Evolutionary conservation across 2,329 filamentous ascomycete genomes (phyloP).

Genomic region (Cercospora berteroae): DNA sequence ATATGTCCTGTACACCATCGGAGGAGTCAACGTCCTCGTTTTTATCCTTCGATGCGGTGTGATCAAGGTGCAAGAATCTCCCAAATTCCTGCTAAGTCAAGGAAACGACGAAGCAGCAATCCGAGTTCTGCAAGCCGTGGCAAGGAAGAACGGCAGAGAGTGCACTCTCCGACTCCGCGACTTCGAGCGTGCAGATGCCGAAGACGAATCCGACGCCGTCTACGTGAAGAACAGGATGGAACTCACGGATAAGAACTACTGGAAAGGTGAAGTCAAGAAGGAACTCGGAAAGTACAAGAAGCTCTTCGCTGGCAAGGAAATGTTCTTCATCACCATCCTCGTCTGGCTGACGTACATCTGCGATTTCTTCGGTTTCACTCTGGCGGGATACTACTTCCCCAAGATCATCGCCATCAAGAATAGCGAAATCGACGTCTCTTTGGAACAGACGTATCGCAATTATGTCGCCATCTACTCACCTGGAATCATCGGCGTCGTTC

Average conservation of each 20-base stretch:
- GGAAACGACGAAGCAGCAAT: slow-evolving; percentile 55
- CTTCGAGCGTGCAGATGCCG: slow-evolving; percentile 37
- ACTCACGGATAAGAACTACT: slow-evolving; percentile 12
- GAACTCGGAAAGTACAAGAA: slow-evolving; percentile 47
- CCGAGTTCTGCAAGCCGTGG: slow-evolving; percentile 45
- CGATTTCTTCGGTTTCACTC: slow-evolving; percentile 52
- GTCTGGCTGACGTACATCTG: slow-evolving; percentile 54
- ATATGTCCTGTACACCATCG: slow-evolving; percentile 45
- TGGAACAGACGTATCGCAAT: slow-evolving; percentile 51
- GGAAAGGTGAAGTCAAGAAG: slow-evolving; percentile 38
- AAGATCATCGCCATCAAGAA: slow-evolving; percentile 55
- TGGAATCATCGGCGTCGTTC: slow-evolving; percentile 52
- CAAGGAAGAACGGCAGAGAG: slow-evolving; percentile 42
- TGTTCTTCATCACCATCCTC: slow-evolving; percentile 48
- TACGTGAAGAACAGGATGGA: slow-evolving; percentile 4
- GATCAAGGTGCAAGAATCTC: slow-evolving; percentile 58
- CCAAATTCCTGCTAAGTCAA: slow-evolving; percentile 57
- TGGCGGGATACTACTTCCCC: slow-evolving; percentile 51
- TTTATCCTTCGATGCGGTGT: slow-evolving; percentile 56
- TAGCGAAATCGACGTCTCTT: slow-evolving; percentile 44
- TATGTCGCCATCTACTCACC: slow-evolving; percentile 57
- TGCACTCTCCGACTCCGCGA: slow-evolving; percentile 39
- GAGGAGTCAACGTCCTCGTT: slow-evolving; percentile 42
- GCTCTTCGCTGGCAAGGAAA: slow-evolving; percentile 45
- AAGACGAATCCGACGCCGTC: slow-evolving; percentile 3